Conservation (phyloP, 2,329 filamentous ascomycete genomes). For the Pleoardoris graminearum region DNA sequence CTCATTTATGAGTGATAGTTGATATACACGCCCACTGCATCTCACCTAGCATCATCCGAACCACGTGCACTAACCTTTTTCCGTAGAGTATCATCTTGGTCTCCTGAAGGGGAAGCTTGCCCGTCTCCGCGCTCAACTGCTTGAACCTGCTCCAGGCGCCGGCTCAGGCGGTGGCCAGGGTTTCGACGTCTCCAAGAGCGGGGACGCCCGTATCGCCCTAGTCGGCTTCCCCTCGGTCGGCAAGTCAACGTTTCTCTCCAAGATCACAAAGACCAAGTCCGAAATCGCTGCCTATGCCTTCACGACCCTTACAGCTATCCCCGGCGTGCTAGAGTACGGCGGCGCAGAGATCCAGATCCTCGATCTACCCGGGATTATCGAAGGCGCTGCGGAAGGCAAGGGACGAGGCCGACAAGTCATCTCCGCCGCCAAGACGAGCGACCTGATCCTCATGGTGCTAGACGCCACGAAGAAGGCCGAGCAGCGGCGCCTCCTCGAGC, state of each 20-base stretch:
- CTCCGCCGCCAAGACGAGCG: constrained; percentile 96
- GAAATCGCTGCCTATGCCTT: constrained; percentile 96
- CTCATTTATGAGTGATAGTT: too few species aligned
- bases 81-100: constrained; percentile 92
- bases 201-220: constrained; percentile 93
- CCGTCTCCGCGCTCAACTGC: constrained; percentile 86
- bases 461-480: constrained; percentile 97
- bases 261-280: constrained; percentile 96
- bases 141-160: constrained; percentile 82
- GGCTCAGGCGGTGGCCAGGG: constrained; percentile 79
- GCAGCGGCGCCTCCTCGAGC: constrained; percentile 85
- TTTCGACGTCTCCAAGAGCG: constrained; percentile 89
- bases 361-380: constrained; percentile 97
- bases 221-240: constrained; percentile 99
- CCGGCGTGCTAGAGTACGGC: constrained; percentile 94
- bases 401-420: constrained; percentile 95
- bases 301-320: constrained; percentile 96
- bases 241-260: constrained; percentile 98
- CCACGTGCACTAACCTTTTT: constrained; percentile 44
- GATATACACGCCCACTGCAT: too few species aligned
- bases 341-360: constrained; percentile 98
- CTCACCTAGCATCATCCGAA: too few species aligned
- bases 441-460: constrained; percentile 93
- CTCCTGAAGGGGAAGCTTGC: constrained; percentile 98
- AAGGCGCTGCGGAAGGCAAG: constrained; percentile 94